Base-by-base conservation (phyloP, 495 filamentous ascomycete species). In the Extremus antarcticus region DNA sequence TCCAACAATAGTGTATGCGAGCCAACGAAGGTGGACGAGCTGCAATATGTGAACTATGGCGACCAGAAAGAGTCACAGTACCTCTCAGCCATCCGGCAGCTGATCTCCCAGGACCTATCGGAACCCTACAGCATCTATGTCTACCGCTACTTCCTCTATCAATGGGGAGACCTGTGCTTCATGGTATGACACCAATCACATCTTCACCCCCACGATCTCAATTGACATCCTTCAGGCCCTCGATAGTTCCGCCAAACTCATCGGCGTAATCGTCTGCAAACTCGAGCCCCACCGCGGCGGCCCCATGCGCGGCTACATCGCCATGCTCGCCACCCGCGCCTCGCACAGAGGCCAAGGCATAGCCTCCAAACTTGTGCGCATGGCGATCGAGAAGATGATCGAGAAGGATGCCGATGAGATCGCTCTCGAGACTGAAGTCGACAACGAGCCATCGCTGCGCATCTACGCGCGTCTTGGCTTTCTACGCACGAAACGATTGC, bases 101-200 rank as follows among this genome's bases (percentile, higher is more conserved):
- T 99, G 64, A 99, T 99, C 66, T 94, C 90, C 24, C 92, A 91
- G 57, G 94, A 97, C 66, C 81, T 99, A 24, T 96, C 91, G 55
- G 94, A 99, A 66, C 94, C 94, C 1, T 99, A 99, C 71, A 97
- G 92, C 72, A 96, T 99, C 66, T 99, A 97, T 71, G 94, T 99
- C 48, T 99, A 97, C 73, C 81, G 94, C 24, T 99, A 97, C 73
- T 99, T 99, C 65, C 75, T 99, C 17, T 96, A 92, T 67, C 88
- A 96, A 81, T 99, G 94, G 94, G 88, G 87, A 19, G 84, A 97
- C 61, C 74, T 99, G 20, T 97, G 94, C 65, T 97, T 87, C 67
- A 87, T 98, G 78, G 87, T 88, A 71, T n/a, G n/a, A n/a, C n/a
- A n/a, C n/a, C n/a, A n/a, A n/a, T 56, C 65, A 20, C 24, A 29